Percentiles rank a stretch among this genome's conserved stretches.
phyloP scores from a whole-genome alignment of 202 grass and related monocot genomes.

The Musa balbisiana region DNA sequence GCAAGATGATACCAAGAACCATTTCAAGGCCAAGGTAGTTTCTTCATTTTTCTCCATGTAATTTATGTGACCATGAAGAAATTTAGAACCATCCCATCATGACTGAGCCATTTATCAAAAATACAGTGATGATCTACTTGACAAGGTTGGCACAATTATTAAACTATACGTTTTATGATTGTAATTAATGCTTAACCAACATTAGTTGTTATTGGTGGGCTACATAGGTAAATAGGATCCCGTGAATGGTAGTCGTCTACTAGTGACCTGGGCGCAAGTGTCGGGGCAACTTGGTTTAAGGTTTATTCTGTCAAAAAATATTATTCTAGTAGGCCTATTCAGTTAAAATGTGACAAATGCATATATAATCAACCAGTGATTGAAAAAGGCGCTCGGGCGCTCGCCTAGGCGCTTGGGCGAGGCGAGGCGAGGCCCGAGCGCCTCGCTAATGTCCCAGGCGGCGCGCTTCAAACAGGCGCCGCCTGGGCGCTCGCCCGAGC shows the following conservation, averaged over 20 bases:
- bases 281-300: background rate
- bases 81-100: background rate
- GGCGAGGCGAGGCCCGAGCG: too few species aligned
- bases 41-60: background rate
- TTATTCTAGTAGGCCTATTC: background rate
- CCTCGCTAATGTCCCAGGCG: too few species aligned
- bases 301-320: background rate
- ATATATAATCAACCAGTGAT: background rate
- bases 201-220: background rate
- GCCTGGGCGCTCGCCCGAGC: too few species aligned
- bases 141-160: background rate
- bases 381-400: too few species aligned
- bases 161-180: too few species aligned
- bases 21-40: constrained; percentile 84
- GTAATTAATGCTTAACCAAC: too few species aligned
- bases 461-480: too few species aligned
- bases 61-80: background rate
- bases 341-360: background rate
- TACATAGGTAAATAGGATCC: background rate
- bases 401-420: too few species aligned
- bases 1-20: constrained; percentile 70
- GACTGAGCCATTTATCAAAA: too few species aligned
- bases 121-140: background rate
- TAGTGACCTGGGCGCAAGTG: background rate
- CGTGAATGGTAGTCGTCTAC: background rate